These are phyloP conservation scores for Aspergillus nomiae DNA, from an alignment of 2,329 filamentous ascomycete genomes.

Conservation along the genomic window DNA sequence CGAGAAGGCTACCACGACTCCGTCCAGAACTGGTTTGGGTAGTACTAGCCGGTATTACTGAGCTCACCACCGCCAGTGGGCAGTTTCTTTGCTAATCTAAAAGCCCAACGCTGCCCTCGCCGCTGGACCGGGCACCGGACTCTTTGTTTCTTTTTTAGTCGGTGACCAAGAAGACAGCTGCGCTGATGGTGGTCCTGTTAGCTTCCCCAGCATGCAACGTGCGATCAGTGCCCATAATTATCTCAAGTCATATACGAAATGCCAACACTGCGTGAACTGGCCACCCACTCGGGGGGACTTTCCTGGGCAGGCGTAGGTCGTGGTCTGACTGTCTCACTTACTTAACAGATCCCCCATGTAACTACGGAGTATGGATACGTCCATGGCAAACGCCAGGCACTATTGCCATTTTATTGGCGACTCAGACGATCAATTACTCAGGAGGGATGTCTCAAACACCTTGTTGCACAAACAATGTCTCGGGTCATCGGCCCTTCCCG, in stretches of 20 bases:
- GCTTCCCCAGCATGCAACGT: background rate
- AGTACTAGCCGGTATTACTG: background rate
- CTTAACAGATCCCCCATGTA: background rate
- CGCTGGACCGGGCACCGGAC: background rate
- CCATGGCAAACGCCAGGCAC: background rate
- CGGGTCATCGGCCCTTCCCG: conserved; percentile 4
- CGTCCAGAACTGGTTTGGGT: background rate
- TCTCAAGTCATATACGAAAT: background rate
- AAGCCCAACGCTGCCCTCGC: background rate
- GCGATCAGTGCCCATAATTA: background rate
- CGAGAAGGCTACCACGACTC: background rate
- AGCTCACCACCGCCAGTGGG: background rate
- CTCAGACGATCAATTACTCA: background rate
- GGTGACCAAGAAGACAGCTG: background rate
- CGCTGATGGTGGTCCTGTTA: background rate
- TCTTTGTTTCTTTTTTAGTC: background rate
- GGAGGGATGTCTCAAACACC: background rate
- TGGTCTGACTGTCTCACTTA: background rate
- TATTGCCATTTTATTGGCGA: background rate
- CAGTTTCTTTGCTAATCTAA: background rate
- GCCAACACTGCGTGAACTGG: background rate
- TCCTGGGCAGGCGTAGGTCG: background rate
- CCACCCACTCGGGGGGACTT: background rate
- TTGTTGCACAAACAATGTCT: background rate
- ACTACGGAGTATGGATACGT: too few species aligned